Base-by-base conservation (phyloP, 306 rosid genomes). In the Trifolium subterraneum region DNA sequence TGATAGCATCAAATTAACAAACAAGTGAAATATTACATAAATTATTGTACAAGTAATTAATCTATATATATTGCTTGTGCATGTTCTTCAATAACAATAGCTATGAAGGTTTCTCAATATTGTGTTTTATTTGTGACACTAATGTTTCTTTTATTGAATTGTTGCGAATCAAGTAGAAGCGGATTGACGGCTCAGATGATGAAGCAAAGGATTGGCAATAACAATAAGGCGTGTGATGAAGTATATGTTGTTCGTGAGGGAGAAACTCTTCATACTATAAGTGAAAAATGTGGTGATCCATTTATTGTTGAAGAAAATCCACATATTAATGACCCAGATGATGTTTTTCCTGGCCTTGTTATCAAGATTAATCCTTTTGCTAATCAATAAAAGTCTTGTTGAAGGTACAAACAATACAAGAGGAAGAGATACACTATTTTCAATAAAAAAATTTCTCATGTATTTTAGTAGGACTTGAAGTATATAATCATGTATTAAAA, bases 261-360 rank as follows among this genome's bases (percentile, higher is more conserved):
- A 71, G 93, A 92, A 69, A 90, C 97, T 0, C 83, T 92, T 64
- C 93, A 92, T 10, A 87, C 89, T 22, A 92, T 92, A 0, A 86
- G 88, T 71, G 97, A 92, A 71, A 86, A 86, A 27, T 92, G 97
- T 72, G 90, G 89, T 19, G 96, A 90, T 82, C 92, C 96, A 5
- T 90, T 66, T 50, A 90, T 92, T 68, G 87, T 92, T 47, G 90
- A 92, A 72, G 89, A 90, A 60, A 92, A 92, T 81, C 97, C 96
- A 12, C 96, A 90, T 61, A 90, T 92, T 15, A 86, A 92, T 51
- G 97, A 92, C 64, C 89, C 92, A 0, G 96, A 90, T 66, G 93
- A 90, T 75, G 90, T 92, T 65, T 92, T 86, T 75, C 97, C 96
- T 45, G 97, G 97, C 50, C 80, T 92, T 9, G 89, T 92, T 18